These are phyloP conservation scores for Rosa multiflora DNA, from an alignment of 306 rosid species.

Conservation along the genomic window DNA sequence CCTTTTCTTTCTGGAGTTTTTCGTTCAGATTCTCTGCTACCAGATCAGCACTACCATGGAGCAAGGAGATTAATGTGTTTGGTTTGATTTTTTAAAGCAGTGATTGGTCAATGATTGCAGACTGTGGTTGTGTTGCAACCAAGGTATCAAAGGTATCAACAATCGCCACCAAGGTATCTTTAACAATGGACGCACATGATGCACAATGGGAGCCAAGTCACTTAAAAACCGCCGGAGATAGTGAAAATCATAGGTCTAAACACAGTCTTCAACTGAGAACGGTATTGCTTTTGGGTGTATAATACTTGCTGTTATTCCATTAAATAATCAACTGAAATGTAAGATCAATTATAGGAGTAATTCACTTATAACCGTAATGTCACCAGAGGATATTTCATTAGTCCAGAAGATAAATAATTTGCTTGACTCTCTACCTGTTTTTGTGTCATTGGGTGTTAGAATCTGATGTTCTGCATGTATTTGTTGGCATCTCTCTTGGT, in stretches of 20 bases:
- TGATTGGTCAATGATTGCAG: slow-evolving; percentile 38
- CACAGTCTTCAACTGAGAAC: slow-evolving; percentile 18
- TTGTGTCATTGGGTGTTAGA: background rate
- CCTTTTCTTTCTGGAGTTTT: slow-evolving; percentile 9
- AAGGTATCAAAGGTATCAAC: background rate
- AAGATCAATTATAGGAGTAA: background rate
- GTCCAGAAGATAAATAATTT: background rate
- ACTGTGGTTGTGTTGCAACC: slow-evolving; percentile 10
- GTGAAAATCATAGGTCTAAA: slow-evolving; percentile 23
- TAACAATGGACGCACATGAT: slow-evolving; percentile 40
- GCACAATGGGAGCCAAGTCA: slow-evolving; percentile 25
- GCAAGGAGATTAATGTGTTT: slow-evolving; percentile 17
- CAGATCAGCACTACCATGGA: slow-evolving; percentile 5
- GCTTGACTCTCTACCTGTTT: slow-evolving; percentile 12
- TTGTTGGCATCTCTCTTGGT: background rate
- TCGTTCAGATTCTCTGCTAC: slow-evolving; percentile 9
- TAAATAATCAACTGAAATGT: background rate
- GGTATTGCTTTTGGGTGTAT: slow-evolving; percentile 31
- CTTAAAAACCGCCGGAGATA: slow-evolving; percentile 20
- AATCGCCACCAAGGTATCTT: slow-evolving; percentile 25
- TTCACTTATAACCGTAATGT: background rate
- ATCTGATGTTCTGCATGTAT: background rate
- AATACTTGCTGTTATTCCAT: slow-evolving; percentile 3
- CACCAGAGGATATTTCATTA: background rate
- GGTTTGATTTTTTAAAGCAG: slow-evolving; percentile 31